Conservation (phyloP, 2,329 filamentous ascomycete genomes). For the Rachicladosporium sp. region DNA sequence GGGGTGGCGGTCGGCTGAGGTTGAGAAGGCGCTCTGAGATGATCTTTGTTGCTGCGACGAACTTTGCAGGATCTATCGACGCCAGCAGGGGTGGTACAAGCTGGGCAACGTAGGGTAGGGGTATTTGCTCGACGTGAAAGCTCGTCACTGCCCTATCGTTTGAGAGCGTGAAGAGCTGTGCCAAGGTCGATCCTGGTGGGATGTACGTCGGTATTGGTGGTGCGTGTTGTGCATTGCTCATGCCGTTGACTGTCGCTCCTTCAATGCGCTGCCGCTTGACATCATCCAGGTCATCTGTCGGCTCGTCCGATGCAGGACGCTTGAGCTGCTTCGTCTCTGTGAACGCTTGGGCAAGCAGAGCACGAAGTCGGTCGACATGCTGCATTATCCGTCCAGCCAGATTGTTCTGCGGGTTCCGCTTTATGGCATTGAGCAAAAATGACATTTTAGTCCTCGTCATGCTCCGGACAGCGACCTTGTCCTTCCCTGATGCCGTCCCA, state of each 20-base stretch:
- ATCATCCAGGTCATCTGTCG: constrained; percentile 57
- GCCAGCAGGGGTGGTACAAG: constrained; percentile 71
- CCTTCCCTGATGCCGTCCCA: constrained; percentile 40
- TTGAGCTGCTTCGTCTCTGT: constrained; percentile 62
- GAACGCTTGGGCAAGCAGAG: constrained; percentile 63
- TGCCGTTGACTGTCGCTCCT: constrained; percentile 31
- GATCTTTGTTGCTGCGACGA: constrained; percentile 61
- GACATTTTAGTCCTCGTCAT: constrained; percentile 89
- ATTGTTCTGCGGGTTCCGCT: constrained; percentile 71
- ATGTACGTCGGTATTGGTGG: constrained; percentile 31
- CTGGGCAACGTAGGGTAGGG: constrained; percentile 60
- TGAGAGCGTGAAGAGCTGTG: constrained; percentile 78
- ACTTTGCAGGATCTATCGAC: constrained; percentile 53
- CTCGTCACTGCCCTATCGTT: constrained; percentile 58
- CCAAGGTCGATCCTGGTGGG: constrained; percentile 66
- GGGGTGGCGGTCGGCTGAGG: constrained; percentile 22
- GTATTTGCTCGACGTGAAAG: constrained; percentile 75
- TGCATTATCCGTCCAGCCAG: constrained; percentile 68
- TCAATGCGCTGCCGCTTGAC: constrained; percentile 71
- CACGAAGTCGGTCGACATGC: constrained; percentile 70
- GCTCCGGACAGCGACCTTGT: constrained; percentile 73
- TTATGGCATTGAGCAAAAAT: constrained; percentile 69
- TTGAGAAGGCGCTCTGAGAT: constrained; percentile 31
- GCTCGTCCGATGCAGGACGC: constrained; percentile 57
- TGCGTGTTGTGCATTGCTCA: constrained; percentile 20